Conservation (phyloP, 2,329 filamentous ascomycete genomes). For the Talaromyces islandicus region DNA sequence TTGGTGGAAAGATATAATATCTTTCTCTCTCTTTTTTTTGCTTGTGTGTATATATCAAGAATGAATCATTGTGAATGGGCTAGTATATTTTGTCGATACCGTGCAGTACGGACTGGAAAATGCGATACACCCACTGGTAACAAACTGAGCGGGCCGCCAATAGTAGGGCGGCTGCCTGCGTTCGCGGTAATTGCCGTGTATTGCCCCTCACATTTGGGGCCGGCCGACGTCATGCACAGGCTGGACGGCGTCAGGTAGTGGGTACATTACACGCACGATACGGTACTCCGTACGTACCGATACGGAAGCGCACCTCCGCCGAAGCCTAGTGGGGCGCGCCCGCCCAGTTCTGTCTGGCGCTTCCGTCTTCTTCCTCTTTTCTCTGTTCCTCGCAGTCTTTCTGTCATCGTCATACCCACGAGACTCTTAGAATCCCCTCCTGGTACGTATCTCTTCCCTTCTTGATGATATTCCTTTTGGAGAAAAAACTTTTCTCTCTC, state of each 20-base stretch:
- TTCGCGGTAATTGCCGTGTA: neutral
- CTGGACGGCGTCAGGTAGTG: neutral
- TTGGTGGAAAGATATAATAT: no score
- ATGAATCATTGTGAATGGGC: neutral
- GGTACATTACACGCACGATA: slow-evolving; percentile 16
- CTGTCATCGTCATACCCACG: slow-evolving; percentile 27
- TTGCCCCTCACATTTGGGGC: neutral
- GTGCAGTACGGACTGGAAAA: neutral
- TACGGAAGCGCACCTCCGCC: neutral
- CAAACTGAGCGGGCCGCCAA: neutral
- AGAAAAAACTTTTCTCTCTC: neutral
- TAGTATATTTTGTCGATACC: neutral
- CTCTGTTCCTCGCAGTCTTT: slow-evolving; percentile 18
- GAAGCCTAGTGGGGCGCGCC: slow-evolving; percentile 4
- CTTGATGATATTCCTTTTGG: neutral
- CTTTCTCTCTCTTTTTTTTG: no score
- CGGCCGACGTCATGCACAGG: neutral
- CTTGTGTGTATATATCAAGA: neutral
- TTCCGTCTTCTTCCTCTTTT: slow-evolving; percentile 21
- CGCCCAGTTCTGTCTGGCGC: slow-evolving; percentile 6
- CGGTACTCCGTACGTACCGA: slow-evolving; percentile 14
- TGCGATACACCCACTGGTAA: neutral
- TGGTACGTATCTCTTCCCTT: neutral
- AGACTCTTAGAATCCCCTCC: slow-evolving; percentile 10
- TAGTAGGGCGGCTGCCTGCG: neutral